A percentile compares a stretch with the other conserved stretches of the same genome.
Evolutionary conservation across 2,329 filamentous ascomycete genomes (phyloP).

Genomic region (Clonostachys byssicola): DNA sequence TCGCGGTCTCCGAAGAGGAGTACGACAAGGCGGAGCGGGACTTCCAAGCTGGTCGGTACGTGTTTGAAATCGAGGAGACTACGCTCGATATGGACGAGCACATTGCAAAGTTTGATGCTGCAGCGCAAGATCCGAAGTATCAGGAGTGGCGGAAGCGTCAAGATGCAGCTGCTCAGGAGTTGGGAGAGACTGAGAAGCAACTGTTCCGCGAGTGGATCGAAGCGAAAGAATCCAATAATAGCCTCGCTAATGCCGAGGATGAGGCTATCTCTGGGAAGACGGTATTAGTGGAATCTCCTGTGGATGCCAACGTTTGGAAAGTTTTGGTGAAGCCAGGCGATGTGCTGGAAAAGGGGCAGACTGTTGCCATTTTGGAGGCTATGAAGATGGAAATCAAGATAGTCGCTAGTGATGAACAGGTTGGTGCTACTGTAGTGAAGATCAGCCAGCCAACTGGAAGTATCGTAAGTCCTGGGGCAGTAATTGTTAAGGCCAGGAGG

Average conservation of each 20-base stretch:
- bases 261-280: slow-evolving; percentile 15
- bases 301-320: slow-evolving; percentile 52
- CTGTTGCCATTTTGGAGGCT: slow-evolving; percentile 43
- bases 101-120: slow-evolving; percentile 7
- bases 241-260: slow-evolving; percentile 5
- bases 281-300: slow-evolving; percentile 29
- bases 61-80: slow-evolving; percentile 14
- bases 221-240: slow-evolving; percentile 7
- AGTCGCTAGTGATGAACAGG: no score
- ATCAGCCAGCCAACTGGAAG: no score
- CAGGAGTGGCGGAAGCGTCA: slow-evolving; percentile 11
- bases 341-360: slow-evolving; percentile 30
- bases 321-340: slow-evolving; percentile 36
- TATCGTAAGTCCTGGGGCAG: no score
- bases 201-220: slow-evolving; percentile 21
- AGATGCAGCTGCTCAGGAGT: slow-evolving; percentile 7
- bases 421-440: no score
- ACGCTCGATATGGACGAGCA: slow-evolving; percentile 21
- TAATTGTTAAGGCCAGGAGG: no score
- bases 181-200: slow-evolving; percentile 13
- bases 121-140: slow-evolving; percentile 9
- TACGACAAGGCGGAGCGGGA: slow-evolving; percentile 14
- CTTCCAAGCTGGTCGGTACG: slow-evolving; percentile 19
- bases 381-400: slow-evolving; percentile 51
- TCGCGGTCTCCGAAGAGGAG: slow-evolving; percentile 19